Evolutionary conservation across 1,284 basidiomycete species (phyloP), one percentile per base, ranked within the genome.

Genomic region (Tilletia indica): DNA sequence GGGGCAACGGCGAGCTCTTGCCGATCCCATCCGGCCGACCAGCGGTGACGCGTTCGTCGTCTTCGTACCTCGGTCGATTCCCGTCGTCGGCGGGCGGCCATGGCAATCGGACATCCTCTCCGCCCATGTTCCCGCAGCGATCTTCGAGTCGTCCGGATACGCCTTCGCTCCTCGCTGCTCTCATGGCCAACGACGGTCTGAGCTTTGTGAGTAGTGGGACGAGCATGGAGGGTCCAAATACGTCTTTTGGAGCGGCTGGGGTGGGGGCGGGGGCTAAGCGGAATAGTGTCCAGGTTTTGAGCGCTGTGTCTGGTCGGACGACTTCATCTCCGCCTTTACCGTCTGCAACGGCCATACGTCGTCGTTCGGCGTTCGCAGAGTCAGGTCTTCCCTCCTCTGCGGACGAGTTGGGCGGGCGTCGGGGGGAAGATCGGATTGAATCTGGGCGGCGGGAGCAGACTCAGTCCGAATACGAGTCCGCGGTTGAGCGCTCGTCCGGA

Each of bases 91-190:
- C 25, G 25, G 25, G 25, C 25, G 25, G 25, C 25, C 25, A 31
- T 31, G 25, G 42, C 21, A 47, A 19, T 9, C 66, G 66, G n/a
- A 67, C 66, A 19, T 49, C 45, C 9, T 67, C 66, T 12, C 45
- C 66, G 21, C 47, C 66, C 4, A 47, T 49, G 39, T 49, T 47
- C 21, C 42, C 66, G 12, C 39, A 48, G 39, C 66, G 31, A 39
- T 21, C 66, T 0, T 67, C 66, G 11, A 47, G 42, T 42, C 45
- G 66, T 9, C 66, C 66, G 25, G 66, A 67, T 48, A 49, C 66
- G n/a, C 66, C 66, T 11, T 67, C 66, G n/a, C 42, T 67, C 21
- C 34, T 67, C 36, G 66, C 66, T 11, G 66, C 66, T 4, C 45
- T 67, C 8, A 47, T 48, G 66, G 47, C 42, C 25, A 47, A 25